Conservation (phyloP, 2,329 filamentous ascomycete species). For the Ophiognomonia clavigignenti-juglandacearum region DNA sequence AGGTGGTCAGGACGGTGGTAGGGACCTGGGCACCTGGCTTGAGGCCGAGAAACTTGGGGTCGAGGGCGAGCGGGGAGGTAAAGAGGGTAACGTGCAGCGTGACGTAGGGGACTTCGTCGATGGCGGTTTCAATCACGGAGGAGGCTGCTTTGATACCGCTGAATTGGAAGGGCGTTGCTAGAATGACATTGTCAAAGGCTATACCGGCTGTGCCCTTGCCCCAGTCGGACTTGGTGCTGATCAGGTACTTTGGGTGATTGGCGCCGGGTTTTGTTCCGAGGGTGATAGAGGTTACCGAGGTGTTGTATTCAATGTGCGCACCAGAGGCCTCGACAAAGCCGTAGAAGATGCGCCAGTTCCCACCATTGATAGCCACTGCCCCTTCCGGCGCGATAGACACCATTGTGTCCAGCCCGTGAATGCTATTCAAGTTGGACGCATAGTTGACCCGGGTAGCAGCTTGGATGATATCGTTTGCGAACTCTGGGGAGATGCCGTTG, state of each 20-base stretch:
- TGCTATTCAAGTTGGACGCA: constrained; percentile 77
- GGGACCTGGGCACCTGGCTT: constrained; percentile 55
- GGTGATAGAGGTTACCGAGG: constrained; percentile 58
- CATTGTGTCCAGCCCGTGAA: constrained; percentile 88
- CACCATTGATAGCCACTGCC: constrained; percentile 71
- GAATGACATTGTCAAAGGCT: constrained; percentile 72
- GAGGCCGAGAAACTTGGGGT: constrained; percentile 67
- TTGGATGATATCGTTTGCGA: constrained; percentile 79
- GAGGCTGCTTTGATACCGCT: constrained; percentile 61
- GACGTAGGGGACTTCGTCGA: constrained; percentile 81
- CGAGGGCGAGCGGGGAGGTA: constrained; percentile 69
- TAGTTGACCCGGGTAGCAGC: constrained; percentile 93
- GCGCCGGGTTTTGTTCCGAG: constrained; percentile 37
- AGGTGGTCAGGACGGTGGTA: constrained; percentile 75
- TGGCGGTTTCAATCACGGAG: constrained; percentile 61
- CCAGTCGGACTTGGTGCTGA: constrained; percentile 32
- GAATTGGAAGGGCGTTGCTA: constrained; percentile 82
- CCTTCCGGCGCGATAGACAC: constrained; percentile 86
- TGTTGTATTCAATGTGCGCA: constrained; percentile 60
- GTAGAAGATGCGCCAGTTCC: constrained; percentile 95
- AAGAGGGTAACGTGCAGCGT: constrained; percentile 87
- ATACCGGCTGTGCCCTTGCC: constrained; percentile 28
- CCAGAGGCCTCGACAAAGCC: constrained; percentile 65
- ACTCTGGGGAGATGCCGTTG: constrained; percentile 58
- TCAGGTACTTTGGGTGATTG: constrained; percentile 39